Evolutionary conservation across 768 basidiomycete species (phyloP).

Genomic region (Lactarius sp.): DNA sequence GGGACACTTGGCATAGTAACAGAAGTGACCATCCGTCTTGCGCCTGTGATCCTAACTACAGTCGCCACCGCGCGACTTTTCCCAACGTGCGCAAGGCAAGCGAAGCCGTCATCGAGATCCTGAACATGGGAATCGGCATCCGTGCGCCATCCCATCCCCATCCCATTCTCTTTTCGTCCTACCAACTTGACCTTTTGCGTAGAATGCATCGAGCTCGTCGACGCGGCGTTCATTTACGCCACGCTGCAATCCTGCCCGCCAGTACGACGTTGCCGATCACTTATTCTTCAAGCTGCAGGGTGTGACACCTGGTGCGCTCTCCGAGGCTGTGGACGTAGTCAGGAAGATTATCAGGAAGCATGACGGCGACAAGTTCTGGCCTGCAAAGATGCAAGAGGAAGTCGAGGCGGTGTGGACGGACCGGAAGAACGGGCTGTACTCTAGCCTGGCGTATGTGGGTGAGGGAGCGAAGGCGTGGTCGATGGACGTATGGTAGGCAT

Average conservation of each 20-base stretch:
- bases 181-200: background rate
- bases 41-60: slow-evolving; percentile 74
- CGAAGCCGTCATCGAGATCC: slow-evolving; percentile 66
- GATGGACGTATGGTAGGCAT: slow-evolving; percentile 69
- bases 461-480: slow-evolving; percentile 57
- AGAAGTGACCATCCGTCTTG: slow-evolving; percentile 79
- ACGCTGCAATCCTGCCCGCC: slow-evolving; percentile 44
- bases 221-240: slow-evolving; percentile 62
- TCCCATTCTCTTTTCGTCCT: background rate
- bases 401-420: slow-evolving; percentile 71
- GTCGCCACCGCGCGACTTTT: slow-evolving; percentile 77
- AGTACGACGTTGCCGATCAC: slow-evolving; percentile 41
- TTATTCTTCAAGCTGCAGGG: slow-evolving; percentile 90
- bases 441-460: slow-evolving; percentile 46
- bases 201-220: slow-evolving; percentile 86
- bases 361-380: slow-evolving; percentile 60
- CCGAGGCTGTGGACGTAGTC: slow-evolving; percentile 56
- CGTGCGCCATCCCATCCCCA: slow-evolving; percentile 44
- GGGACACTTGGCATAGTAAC: slow-evolving; percentile 85
- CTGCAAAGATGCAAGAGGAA: slow-evolving; percentile 60
- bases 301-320: slow-evolving; percentile 50
- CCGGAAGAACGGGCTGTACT: slow-evolving; percentile 60
- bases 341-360: slow-evolving; percentile 55
- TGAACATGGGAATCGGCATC: slow-evolving; percentile 68
- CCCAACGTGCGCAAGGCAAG: slow-evolving; percentile 70